These are phyloP conservation scores for Sorghum bicolor DNA, from an alignment of 176 grass and related monocot genomes.

Conservation along the genomic window DNA sequence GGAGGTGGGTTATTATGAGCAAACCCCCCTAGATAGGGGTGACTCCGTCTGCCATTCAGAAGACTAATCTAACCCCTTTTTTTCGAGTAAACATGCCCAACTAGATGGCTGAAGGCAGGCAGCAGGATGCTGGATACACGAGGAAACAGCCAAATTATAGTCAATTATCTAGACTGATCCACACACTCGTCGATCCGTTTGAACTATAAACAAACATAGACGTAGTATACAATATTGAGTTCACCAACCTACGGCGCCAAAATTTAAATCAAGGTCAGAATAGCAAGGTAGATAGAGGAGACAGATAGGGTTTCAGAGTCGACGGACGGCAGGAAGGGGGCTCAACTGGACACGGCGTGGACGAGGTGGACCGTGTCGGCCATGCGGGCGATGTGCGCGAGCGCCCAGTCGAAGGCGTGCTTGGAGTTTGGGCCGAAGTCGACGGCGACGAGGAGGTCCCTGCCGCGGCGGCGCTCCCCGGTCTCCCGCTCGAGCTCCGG, in stretches of 20 bases:
- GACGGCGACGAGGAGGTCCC: constrained; percentile 73
- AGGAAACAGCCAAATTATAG: background rate
- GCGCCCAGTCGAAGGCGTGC: constrained; percentile 85
- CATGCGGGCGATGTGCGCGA: constrained; percentile 72
- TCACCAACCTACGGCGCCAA: background rate
- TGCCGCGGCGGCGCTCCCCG: constrained; percentile 68
- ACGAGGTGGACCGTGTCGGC: constrained; percentile 86
- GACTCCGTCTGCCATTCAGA: background rate
- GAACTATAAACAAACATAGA: background rate
- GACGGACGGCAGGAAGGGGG: background rate
- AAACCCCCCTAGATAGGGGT: background rate
- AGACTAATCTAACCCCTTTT: background rate
- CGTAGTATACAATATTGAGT: background rate
- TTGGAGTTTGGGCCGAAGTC: constrained; percentile 87
- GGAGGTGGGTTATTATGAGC: background rate
- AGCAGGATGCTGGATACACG: background rate
- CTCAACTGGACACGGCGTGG: constrained; percentile 74
- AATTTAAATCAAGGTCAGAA: background rate
- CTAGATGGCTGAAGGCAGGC: background rate
- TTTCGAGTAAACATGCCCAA: background rate
- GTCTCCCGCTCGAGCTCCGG: constrained; percentile 87
- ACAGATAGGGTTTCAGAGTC: background rate
- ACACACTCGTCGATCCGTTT: background rate
- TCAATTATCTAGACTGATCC: background rate
- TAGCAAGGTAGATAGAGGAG: background rate